Evolutionary conservation across 495 filamentous ascomycete species (phyloP), one percentile per base, ranked within the genome.

Genomic region (Penicilliopsis zonata): DNA sequence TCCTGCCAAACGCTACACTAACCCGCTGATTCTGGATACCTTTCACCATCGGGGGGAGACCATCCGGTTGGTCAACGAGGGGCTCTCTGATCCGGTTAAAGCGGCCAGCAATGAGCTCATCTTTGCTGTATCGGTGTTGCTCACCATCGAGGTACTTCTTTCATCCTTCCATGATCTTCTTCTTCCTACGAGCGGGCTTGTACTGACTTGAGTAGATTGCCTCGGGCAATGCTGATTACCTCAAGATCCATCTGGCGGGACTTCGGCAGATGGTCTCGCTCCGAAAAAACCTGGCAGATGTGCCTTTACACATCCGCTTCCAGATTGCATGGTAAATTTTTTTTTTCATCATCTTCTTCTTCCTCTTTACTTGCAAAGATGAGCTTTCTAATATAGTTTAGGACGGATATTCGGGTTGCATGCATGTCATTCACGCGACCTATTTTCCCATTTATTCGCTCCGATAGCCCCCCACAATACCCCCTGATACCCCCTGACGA

Each of bases 61-160:
- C 6, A 66, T 66, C 32, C 43, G 55, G 15, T 39, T 66, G 28
- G 60, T 66, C 20, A 64, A 66, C 30, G 52, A 61, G 20, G 55
- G 59, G 1, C 36, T 66, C 13, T 66, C 62, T 12, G 55, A 61
- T 29, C 54, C 56, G 16, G 43, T 52, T 22, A 63, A 59, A 29
- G 60, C 59, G 7, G 42, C 58, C 4, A 66, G 62, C 41, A 60
- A 66, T 47, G 58, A 53, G 20, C 36, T 62, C 37, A 64, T 66
- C 33, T 58, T 58, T 6, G 59, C 62, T 1, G 62, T 66, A 14
- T 62, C 62, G 5, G 53, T 56, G 8, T 37, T 66, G 18, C 37
- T 66, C n/a, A 61, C 58, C 3, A 61, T 66, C 13, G 62, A 66
- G 51, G 62, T 64, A 46, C 32, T n/a, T n/a, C n/a, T n/a, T n/a